Base-by-base conservation (phyloP, 805 yeast species). In the Wickerhamiella shivajii region DNA sequence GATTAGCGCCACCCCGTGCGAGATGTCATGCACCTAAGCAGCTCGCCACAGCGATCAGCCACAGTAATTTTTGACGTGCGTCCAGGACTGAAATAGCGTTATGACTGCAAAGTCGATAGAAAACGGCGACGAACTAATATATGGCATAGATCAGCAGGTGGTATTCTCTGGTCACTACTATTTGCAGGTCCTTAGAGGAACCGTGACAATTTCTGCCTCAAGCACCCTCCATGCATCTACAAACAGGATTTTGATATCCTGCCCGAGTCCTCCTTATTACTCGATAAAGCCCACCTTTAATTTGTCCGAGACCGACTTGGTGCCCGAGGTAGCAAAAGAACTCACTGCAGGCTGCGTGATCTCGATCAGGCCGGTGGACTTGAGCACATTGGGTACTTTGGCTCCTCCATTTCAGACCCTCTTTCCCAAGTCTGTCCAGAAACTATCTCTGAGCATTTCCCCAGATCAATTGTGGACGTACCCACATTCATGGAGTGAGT, bases 141-240 rank as follows among this genome's bases (percentile, higher is more conserved):
- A 33, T 21, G 40, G 29, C 17, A 26, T 38, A 8, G 19, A 22
- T 12, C 33, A 46, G 34, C 40, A 41, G 6, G 30, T 53, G 11
- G 50, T 43, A 4, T 40, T 53, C 9, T 33, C 39, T 3, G 61
- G 61, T 8, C 46, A 46, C 36, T 56, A 40, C 39, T 24, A 26
- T 2, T 24, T 57, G 18, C 34, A 33, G 2, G 55, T 57, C 1
- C 34, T 45, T 11, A 40, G 42, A 25, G 61, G 61, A 8, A 42
- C 51, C 1, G 43, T 57, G 2, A 23, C 28, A 6, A 6, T 57
- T 4, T 37, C 45, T 24, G 60, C n/a, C n/a, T n/a, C 60, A 1
- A 28, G 31, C 21, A 27, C 36, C 24, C 24, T 46, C 13, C 12
- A 34, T 7, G 38, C 45, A 4, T 20, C 33, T 5, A n/a, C 25